A percentile compares a stretch with the other conserved stretches of the same genome.
Evolutionary conservation across 2,329 filamentous ascomycete genomes (phyloP).

Genomic region (Metarhizium sp.): DNA sequence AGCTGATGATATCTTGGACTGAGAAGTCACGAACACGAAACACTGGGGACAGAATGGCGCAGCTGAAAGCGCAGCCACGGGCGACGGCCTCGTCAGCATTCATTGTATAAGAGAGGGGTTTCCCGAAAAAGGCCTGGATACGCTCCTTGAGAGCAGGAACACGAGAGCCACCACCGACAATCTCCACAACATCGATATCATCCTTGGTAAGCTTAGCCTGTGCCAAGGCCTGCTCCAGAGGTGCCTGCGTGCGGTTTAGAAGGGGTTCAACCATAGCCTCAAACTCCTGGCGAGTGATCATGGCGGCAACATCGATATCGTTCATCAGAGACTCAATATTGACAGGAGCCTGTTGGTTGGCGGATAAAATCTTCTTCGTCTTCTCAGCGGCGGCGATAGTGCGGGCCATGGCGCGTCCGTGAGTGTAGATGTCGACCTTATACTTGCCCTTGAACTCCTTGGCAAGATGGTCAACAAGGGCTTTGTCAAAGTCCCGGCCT

Average conservation of each 20-base stretch:
- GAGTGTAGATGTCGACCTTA: conserved; percentile 89
- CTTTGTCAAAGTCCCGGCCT: conserved; percentile 94
- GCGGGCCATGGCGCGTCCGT: conserved; percentile 82
- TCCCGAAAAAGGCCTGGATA: conserved; percentile 86
- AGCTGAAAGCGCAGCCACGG: conserved; percentile 93
- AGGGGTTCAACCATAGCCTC: conserved; percentile 85
- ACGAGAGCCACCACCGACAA: conserved; percentile 91
- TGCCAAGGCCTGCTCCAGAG: conserved; percentile 85
- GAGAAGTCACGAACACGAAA: conserved; percentile 98
- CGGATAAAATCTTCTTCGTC: conserved; percentile 95
- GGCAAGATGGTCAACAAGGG: conserved; percentile 86
- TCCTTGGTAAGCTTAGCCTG: conserved; percentile 85
- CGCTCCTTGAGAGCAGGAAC: conserved; percentile 86
- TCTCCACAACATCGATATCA: conserved; percentile 87
- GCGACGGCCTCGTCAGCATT: conserved; percentile 98
- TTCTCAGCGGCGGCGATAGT: conserved; percentile 87
- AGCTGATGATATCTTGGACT: conserved; percentile 94
- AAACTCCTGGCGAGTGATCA: conserved; percentile 90
- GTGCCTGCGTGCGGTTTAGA: conserved; percentile 59
- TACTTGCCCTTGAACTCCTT: conserved; percentile 96
- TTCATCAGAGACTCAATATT: conserved; percentile 99
- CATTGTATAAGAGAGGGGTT: conserved; percentile 86
- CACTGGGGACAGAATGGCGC: conserved; percentile 90
- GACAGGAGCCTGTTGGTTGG: conserved; percentile 83
- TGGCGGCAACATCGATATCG: conserved; percentile 79